Base-by-base conservation (phyloP, 2,329 filamentous ascomycete species). In the Emmonsiellopsis sp. region DNA sequence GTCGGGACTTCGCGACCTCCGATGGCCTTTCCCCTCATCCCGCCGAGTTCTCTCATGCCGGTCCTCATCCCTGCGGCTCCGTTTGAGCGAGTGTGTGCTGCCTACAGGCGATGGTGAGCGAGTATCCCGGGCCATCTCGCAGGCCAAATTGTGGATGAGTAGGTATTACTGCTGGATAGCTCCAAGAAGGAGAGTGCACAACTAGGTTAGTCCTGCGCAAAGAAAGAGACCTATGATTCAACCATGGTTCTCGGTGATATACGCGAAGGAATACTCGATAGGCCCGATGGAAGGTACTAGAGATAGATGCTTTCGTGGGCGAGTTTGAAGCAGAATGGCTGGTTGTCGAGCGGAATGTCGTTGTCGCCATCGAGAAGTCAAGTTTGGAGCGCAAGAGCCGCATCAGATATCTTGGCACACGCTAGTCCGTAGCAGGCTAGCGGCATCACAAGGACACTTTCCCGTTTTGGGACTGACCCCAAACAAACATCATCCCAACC, bases 51-150 rank as follows among this genome's bases (percentile, higher is more conserved):
- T 72, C 50, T 79, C 77, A 63, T 74, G 70, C 58, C 77, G 73
- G 63, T 76, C 71, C 67, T 79, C 73, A 61, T 77, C 79, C 70
- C 77, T 75, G 64, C 76, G 74, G 63, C 63, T 72, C 57, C 83
- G 81, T 75, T 82, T 86, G 75, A 83, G 84, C 67, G 84, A 82
- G 73, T 81, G 79, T 69, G 87, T 84, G 79, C 86, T 89, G 83
- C 86, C 87, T 90, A 85, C 84, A 85, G 86, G 86, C 84, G 86
- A 89, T 87, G 87, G 88, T 91, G 87, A 92, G 87, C 87, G 79
- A 77, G 76, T 76, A 72, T 80, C 78, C 76, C 78, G 77, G 76
- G 76, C 77, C 79, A 81, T 81, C 65, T 74, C 74, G 73, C 71
- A 76, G 70, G 77, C 76, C 72, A 76, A 77, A 70, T 52, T 55